Percentiles rank a stretch among this genome's conserved stretches.
Evolutionary conservation across 768 basidiomycete species (phyloP).

Genomic region (Russula dissimulans): DNA sequence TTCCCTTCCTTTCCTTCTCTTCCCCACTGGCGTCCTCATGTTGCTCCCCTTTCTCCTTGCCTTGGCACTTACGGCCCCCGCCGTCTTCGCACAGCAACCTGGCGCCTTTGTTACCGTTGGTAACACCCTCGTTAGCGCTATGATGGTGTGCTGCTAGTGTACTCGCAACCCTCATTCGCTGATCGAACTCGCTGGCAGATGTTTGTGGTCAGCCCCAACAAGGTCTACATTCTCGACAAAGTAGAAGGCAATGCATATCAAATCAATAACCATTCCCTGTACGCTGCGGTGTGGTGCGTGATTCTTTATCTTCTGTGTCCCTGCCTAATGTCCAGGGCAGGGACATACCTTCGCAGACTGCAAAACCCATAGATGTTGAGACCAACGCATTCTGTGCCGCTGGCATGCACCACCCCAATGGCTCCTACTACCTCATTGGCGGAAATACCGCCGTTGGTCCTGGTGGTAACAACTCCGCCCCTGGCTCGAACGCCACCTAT

Average conservation of each 20-base stretch:
- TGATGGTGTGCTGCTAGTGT: constrained; percentile 37
- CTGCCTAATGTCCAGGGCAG: constrained; percentile 24
- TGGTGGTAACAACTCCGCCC: constrained; percentile 48
- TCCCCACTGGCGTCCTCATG: too few relatives aligned
- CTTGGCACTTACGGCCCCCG: too few relatives aligned
- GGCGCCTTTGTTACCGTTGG: constrained; percentile 12
- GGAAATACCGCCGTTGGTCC: constrained; percentile 69
- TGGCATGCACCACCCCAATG: constrained; percentile 75
- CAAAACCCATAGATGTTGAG: constrained; percentile 57
- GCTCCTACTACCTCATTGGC: constrained; percentile 65
- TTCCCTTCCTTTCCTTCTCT: too few relatives aligned
- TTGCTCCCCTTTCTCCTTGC: too few relatives aligned
- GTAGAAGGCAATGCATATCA: constrained; percentile 63
- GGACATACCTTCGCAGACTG: constrained; percentile 53
- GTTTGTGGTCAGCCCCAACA: constrained; percentile 72
- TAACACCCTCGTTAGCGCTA: constrained; percentile 38
- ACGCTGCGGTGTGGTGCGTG: constrained; percentile 58
- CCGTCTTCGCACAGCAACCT: too few relatives aligned
- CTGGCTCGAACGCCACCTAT: constrained; percentile 35
- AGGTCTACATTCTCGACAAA: constrained; percentile 91
- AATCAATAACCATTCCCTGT: constrained; percentile 63
- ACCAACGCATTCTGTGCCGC: constrained; percentile 79
- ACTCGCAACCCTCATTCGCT: neutral
- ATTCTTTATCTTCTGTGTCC: neutral
- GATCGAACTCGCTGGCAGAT: constrained; percentile 34